These are phyloP conservation scores for Fusarium caatingaense DNA, from an alignment of 2,329 filamentous ascomycete species.

Conservation along the genomic window DNA sequence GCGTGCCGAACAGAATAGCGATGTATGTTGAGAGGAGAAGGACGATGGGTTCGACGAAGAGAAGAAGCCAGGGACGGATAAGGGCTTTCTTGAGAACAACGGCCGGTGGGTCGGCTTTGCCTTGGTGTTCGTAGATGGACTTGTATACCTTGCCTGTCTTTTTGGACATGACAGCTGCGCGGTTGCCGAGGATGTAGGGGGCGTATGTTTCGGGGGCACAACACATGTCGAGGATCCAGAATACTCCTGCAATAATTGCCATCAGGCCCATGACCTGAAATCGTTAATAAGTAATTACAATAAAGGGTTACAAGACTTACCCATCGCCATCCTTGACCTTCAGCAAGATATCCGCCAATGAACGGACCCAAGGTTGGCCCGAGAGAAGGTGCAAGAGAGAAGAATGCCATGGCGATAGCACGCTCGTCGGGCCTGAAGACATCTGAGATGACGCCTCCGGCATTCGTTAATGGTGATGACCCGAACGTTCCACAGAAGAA, in stretches of 20 bases:
- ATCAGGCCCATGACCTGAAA: slow-evolving; percentile 68
- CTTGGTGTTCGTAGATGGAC: slow-evolving; percentile 59
- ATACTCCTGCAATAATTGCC: slow-evolving; percentile 67
- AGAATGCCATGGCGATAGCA: slow-evolving; percentile 69
- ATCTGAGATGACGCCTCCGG: slow-evolving; percentile 73
- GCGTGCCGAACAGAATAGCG: slow-evolving; percentile 66
- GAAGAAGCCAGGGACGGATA: slow-evolving; percentile 70
- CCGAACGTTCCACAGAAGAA: slow-evolving; percentile 75
- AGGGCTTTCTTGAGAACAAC: slow-evolving; percentile 66
- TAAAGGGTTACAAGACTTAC: not conserved
- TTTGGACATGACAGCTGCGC: slow-evolving; percentile 62
- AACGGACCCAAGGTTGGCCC: slow-evolving; percentile 71
- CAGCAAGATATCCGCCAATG: slow-evolving; percentile 70
- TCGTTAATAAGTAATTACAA: not conserved
- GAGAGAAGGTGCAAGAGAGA: slow-evolving; percentile 71
- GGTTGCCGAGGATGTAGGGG: slow-evolving; percentile 64
- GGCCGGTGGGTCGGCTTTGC: slow-evolving; percentile 55
- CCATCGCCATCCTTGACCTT: slow-evolving; percentile 71
- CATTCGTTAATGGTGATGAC: slow-evolving; percentile 70
- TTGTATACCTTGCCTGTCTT: slow-evolving; percentile 66
- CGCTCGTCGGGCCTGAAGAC: slow-evolving; percentile 66
- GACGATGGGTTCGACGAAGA: slow-evolving; percentile 75
- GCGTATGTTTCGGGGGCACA: slow-evolving; percentile 69
- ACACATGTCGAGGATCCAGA: slow-evolving; percentile 66
- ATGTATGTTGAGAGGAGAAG: slow-evolving; percentile 72